Conservation (phyloP, 75 land plant species). For the Adiantum capillusveneris region DNA sequence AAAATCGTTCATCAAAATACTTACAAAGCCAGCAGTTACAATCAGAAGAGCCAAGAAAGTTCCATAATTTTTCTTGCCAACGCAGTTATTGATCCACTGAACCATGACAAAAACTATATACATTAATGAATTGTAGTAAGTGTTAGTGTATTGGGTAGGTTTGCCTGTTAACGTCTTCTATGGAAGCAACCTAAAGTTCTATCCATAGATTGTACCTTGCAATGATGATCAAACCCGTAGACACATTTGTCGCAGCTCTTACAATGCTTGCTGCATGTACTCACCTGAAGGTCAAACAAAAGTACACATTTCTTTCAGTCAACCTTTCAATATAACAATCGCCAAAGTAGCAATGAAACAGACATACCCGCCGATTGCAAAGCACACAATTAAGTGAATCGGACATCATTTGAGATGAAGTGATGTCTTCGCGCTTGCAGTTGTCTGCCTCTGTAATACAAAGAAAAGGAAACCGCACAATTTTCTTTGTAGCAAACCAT, state of each 20-base stretch:
- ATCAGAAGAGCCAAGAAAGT: constrained; percentile 77
- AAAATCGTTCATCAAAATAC: no score
- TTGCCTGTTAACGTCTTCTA: no score
- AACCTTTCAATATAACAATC: neutral
- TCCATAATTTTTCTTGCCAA: constrained; percentile 84
- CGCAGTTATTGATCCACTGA: constrained; percentile 94
- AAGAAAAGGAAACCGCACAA: neutral
- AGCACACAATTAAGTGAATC: constrained; percentile 1
- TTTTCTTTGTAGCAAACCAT: neutral
- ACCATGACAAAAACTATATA: no score
- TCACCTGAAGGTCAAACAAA: constrained; percentile 43
- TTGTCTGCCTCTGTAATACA: neutral
- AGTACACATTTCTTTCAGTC: neutral
- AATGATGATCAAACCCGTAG: constrained; percentile 98
- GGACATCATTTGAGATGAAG: neutral
- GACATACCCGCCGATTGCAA: neutral
- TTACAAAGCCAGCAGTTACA: constrained; percentile 57
- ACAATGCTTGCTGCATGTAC: constrained; percentile 84
- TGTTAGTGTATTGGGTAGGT: no score
- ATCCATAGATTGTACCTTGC: constrained; percentile 53
- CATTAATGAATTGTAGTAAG: no score
- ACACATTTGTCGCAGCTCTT: constrained; percentile 92
- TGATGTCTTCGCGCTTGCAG: neutral
- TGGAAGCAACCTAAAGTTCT: no score
- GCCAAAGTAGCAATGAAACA: neutral